These are phyloP conservation scores for Blepharisma undulans DNA, from an alignment of 169 alveolate genomes.

Conservation along the genomic window DNA sequence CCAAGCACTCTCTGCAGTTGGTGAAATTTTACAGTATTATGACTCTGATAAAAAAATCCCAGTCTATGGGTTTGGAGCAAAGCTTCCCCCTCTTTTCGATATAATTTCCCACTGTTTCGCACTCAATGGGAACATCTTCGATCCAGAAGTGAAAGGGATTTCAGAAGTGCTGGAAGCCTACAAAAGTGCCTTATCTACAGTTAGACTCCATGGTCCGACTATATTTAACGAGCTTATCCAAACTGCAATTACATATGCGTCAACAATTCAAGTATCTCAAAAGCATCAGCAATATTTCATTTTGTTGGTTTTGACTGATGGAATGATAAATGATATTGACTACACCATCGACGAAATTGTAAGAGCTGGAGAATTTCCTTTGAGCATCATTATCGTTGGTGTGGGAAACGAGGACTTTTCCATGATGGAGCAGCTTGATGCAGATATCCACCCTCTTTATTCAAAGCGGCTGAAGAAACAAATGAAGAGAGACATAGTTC, in stretches of 20 bases:
- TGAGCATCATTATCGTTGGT: constrained; percentile 73
- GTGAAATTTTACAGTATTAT: constrained; percentile 73
- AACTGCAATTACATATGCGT: constrained; percentile 56
- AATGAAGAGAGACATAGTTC: constrained; percentile 59
- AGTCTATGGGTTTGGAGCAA: constrained; percentile 86
- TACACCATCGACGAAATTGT: constrained; percentile 66
- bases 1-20: constrained; percentile 72
- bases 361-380: constrained; percentile 67
- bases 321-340: constrained; percentile 67
- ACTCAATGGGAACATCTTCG: constrained; percentile 74
- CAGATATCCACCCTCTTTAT: constrained; percentile 52
- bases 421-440: constrained; percentile 57
- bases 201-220: constrained; percentile 82
- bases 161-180: constrained; percentile 66
- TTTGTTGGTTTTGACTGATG: constrained; percentile 66
- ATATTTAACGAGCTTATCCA: constrained; percentile 65
- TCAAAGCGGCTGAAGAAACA: not conserved
- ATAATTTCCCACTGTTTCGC: constrained; percentile 83
- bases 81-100: constrained; percentile 60
- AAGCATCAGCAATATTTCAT: constrained; percentile 67
- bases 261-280: constrained; percentile 55
- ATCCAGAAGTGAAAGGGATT: constrained; percentile 80
- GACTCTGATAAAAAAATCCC: constrained; percentile 82
- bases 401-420: constrained; percentile 74
- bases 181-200: constrained; percentile 50